Base-by-base conservation (phyloP, 805 yeast species). In the Hanseniaspora nectarophila region DNA sequence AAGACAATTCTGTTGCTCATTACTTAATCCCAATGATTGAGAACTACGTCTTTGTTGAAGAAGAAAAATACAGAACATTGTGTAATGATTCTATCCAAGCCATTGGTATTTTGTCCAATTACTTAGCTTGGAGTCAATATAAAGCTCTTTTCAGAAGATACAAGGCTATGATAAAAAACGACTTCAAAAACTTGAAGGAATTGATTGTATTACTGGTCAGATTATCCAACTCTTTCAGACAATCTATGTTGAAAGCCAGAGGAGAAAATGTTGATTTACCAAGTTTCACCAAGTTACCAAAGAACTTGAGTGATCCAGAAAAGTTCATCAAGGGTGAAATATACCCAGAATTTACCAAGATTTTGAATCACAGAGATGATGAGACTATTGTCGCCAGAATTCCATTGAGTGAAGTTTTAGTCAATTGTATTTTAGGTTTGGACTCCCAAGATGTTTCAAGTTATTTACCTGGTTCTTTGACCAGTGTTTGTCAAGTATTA, bases 1-100 rank as follows among this genome's bases (percentile, higher is more conserved):
- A 76, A 0, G 76, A 76, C 24, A 67, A 70, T 34, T 81, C 79
- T 58, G 77, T 90, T 51, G 74, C 95, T 0, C 92, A 85, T 60
- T 88, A 82, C 62, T 60, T 92, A 40, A 67, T 92, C 53, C 97
- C 98, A 4, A 76, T 89, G 56, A 73, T 89, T 55, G 97, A 92
- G 68, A 80, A 78, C 56, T 87, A 81, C 66, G 87, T 84, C 1
- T 73, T 72, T 54, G 73, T 78, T 55, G 65, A 70, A 1, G 78
- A 74, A 34, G 86, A 81, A 37, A 80, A 76, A 56, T 69, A 71
- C 52, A 72, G 82, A 61, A 78, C 78, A 57, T 67, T 84, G 55
- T 72, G 82, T 24, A 76, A 80, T 63, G 92, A 82, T 56, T 73
- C 95, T 0, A 69, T 84, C 26, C 67, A 67, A 3, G 70, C 87